phyloP scores from a whole-genome alignment of 2,329 filamentous ascomycete species.

The Colletotrichum sp. region DNA sequence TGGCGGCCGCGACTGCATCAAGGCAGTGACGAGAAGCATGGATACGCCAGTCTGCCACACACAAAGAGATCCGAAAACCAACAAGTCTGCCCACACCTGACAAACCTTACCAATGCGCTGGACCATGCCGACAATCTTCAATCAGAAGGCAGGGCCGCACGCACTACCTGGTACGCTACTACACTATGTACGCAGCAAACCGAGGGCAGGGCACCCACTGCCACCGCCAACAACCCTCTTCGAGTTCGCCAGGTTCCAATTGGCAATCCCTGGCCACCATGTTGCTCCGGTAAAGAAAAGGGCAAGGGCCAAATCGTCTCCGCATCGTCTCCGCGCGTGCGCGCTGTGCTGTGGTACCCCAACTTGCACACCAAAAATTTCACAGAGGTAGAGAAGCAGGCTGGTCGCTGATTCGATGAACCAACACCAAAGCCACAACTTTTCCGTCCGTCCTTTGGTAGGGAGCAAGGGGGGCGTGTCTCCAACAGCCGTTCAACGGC shows the following conservation, averaged over 20 bases:
- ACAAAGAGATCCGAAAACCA: not conserved
- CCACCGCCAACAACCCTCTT: not conserved
- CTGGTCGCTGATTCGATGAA: constrained; percentile 4
- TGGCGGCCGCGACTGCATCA: not conserved
- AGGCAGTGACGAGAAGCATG: not conserved
- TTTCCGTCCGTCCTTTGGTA: not conserved
- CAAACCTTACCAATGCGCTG: constrained; percentile 1
- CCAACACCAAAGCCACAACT: not conserved
- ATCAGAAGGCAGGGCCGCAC: not conserved
- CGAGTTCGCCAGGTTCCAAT: not conserved
- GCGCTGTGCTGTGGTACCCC: not conserved
- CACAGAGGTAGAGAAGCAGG: not conserved
- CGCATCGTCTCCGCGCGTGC: constrained; percentile 5
- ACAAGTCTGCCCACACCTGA: not conserved
- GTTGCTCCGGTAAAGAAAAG: constrained; percentile 7
- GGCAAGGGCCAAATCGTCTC: constrained; percentile 12
- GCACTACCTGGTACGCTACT: not conserved
- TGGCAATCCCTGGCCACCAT: not conserved
- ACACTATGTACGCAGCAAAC: not conserved
- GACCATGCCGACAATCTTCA: not conserved
- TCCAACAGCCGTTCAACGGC: constrained; percentile 11
- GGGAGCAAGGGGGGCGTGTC: constrained; percentile 1
- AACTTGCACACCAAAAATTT: not conserved
- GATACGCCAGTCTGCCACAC: not conserved
- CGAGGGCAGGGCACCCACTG: not conserved